phyloP scores from a whole-genome alignment of 306 rosid genomes.

The Rosa multiflora region DNA sequence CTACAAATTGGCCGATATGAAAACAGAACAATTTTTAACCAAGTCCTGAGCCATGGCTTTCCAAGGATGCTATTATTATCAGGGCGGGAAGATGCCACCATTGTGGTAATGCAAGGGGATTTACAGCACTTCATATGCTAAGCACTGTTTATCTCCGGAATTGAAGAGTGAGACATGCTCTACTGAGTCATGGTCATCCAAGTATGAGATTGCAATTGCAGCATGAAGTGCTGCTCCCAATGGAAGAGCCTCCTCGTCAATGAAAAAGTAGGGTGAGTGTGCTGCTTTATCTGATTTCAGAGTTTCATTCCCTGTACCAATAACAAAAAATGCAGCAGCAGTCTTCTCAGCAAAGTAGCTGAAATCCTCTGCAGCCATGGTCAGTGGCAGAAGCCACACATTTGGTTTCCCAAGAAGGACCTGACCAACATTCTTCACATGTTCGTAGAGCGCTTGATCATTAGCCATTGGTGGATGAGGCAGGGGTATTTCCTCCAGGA shows the following conservation, averaged over 20 bases:
- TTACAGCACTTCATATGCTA: neutral
- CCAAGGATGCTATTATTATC: neutral
- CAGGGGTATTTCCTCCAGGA: constrained; percentile 40
- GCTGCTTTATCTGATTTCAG: constrained; percentile 23
- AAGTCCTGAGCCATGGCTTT: neutral
- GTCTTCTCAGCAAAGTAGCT: constrained; percentile 46
- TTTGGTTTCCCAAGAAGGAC: constrained; percentile 40
- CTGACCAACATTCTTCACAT: constrained; percentile 44
- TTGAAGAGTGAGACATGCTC: neutral
- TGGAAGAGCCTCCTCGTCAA: constrained; percentile 54
- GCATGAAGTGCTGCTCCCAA: constrained; percentile 56
- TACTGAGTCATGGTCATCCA: constrained; percentile 22
- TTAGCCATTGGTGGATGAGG: constrained; percentile 49
- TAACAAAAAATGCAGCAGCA: constrained; percentile 32
- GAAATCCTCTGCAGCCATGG: constrained; percentile 56
- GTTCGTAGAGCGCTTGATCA: constrained; percentile 37
- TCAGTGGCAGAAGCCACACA: constrained; percentile 35
- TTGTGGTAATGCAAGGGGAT: neutral
- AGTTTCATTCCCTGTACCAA: constrained; percentile 40
- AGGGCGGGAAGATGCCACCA: neutral
- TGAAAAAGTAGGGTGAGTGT: constrained; percentile 49
- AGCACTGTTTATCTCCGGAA: neutral
- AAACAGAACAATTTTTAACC: neutral
- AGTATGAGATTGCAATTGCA: constrained; percentile 45
- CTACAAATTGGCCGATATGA: neutral